Percentiles rank a stretch among this genome's conserved stretches.
phyloP scores from a whole-genome alignment of 306 rosid genomes.

The Corylus heterophylla region DNA sequence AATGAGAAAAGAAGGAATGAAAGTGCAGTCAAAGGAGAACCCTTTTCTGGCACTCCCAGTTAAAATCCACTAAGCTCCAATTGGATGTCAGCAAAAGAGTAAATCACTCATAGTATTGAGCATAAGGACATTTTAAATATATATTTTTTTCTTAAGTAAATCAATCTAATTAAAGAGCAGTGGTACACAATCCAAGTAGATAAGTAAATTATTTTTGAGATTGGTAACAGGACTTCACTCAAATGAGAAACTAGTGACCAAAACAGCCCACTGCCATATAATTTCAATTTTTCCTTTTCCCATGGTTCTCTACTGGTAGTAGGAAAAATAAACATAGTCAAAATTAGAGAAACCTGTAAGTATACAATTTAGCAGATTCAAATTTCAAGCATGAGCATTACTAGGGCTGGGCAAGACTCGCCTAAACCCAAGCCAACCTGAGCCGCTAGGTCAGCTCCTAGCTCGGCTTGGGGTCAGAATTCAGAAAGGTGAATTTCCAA shows the following conservation, averaged over 20 bases:
- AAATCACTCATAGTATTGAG: background rate
- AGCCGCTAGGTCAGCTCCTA: no score
- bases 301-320: background rate
- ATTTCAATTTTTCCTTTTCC: background rate
- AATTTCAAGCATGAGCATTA: no score
- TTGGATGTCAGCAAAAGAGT: background rate
- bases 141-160: no score
- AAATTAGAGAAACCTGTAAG: background rate
- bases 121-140: background rate
- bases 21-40: constrained; percentile 5
- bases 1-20: background rate
- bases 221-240: background rate
- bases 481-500: no score
- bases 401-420: no score
- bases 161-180: background rate
- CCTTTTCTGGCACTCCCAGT: background rate
- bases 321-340: background rate
- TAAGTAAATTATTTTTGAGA: background rate
- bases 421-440: no score
- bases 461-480: no score
- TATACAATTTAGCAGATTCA: background rate
- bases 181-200: background rate
- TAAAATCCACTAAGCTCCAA: background rate
- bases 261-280: background rate
- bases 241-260: background rate